phyloP scores from a whole-genome alignment of 2,329 filamentous ascomycete species.

The Penicillium sp. region DNA sequence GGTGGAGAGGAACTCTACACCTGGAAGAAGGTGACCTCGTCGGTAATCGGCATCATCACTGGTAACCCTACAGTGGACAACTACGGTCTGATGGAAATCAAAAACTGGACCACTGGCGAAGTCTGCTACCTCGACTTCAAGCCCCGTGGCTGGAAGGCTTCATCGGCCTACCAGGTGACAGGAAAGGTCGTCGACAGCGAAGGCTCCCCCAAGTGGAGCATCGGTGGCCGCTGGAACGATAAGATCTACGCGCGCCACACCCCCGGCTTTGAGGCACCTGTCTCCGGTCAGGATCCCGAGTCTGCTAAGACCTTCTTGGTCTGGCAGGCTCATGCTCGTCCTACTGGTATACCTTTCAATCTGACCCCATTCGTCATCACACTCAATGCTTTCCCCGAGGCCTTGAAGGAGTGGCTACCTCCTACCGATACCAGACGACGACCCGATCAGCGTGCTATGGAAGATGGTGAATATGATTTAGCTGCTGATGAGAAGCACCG shows the following conservation, averaged over 20 bases:
- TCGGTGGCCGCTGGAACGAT: slow-evolving; percentile 96
- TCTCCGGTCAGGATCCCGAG: slow-evolving; percentile 54
- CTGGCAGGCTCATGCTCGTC: slow-evolving; percentile 83
- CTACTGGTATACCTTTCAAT: slow-evolving; percentile 89
- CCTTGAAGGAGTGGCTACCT: slow-evolving; percentile 71
- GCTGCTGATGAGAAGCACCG: slow-evolving; percentile 92
- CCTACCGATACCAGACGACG: slow-evolving; percentile 92
- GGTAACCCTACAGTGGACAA: slow-evolving; percentile 97
- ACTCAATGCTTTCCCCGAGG: slow-evolving; percentile 86
- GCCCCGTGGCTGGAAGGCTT: slow-evolving; percentile 90
- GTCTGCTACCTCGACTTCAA: slow-evolving; percentile 91
- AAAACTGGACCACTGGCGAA: slow-evolving; percentile 95
- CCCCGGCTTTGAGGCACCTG: slow-evolving; percentile 74
- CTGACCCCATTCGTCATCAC: slow-evolving; percentile 93
- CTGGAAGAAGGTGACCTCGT: slow-evolving; percentile 98
- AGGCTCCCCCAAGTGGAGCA: slow-evolving; percentile 80
- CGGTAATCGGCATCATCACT: slow-evolving; percentile 97
- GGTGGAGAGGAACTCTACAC: slow-evolving; percentile 87
- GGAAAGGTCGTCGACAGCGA: slow-evolving; percentile 79
- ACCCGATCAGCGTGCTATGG: slow-evolving; percentile 96
- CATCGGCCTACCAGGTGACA: slow-evolving; percentile 81
- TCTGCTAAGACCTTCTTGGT: slow-evolving; percentile 79
- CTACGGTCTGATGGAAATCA: slow-evolving; percentile 94
- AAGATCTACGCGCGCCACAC: slow-evolving; percentile 93
- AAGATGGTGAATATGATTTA: slow-evolving; percentile 94